phyloP scores from a whole-genome alignment of 352 stramenopile genomes.

The Pythium vanterpoolii region DNA sequence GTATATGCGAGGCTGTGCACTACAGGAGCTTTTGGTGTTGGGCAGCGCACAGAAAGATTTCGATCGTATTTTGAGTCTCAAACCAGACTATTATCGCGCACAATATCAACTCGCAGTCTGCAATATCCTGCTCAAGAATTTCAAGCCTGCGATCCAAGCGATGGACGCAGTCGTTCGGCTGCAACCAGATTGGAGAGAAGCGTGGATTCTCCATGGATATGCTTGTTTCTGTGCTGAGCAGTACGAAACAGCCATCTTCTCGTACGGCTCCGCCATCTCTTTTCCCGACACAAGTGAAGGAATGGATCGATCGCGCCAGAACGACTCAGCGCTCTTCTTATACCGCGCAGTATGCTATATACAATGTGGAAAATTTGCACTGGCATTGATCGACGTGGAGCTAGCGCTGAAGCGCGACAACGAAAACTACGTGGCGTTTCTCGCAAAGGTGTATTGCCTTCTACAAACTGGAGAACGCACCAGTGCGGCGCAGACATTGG shows the following conservation, averaged over 20 bases:
- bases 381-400: slow-evolving; percentile 33
- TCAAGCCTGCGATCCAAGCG: slow-evolving; percentile 27
- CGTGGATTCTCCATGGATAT: slow-evolving; percentile 43
- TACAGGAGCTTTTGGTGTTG: slow-evolving; percentile 51
- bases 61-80: slow-evolving; percentile 19
- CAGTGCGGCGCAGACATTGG: slow-evolving; percentile 25
- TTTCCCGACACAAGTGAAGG: slow-evolving; percentile 16
- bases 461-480: slow-evolving; percentile 15
- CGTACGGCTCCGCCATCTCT: slow-evolving; percentile 36
- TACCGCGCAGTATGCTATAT: slow-evolving; percentile 36
- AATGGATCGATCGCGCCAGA: slow-evolving; percentile 14
- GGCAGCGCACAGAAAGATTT: slow-evolving; percentile 44
- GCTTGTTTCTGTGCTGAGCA: slow-evolving; percentile 31
- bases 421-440: slow-evolving; percentile 38
- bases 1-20: slow-evolving; percentile 46
- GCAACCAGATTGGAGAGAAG: slow-evolving; percentile 39
- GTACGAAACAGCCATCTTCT: slow-evolving; percentile 30
- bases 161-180: slow-evolving; percentile 27
- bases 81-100: slow-evolving; percentile 22
- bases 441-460: slow-evolving; percentile 41
- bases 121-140: slow-evolving; percentile 30
- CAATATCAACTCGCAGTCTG: slow-evolving; percentile 47
- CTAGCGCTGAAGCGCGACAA: slow-evolving; percentile 39
- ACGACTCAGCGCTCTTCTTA: slow-evolving; percentile 34
- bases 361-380: slow-evolving; percentile 16